Base-by-base conservation (phyloP, 1,284 basidiomycete genomes). In the Schizopora paradoxa region DNA sequence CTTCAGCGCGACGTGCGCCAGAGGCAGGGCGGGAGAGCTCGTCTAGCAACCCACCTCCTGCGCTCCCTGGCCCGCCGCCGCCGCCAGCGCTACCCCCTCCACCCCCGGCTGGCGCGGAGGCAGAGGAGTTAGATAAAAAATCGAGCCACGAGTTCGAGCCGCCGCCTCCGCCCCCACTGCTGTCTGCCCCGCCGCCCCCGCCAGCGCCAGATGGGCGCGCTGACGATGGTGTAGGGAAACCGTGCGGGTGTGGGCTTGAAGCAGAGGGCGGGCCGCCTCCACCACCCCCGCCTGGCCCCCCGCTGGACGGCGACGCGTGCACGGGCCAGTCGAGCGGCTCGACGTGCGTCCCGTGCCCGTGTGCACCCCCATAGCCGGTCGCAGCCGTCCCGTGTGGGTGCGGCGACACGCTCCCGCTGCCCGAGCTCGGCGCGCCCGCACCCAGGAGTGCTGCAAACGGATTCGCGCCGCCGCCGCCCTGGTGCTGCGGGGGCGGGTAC, bases 31-130 rank as follows among this genome's bases (percentile, higher is more conserved):
- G n/a, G 36, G 22, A 6, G 45, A 42, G 14, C 16, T 14, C 10
- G 29, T 21, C 29, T 26, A 14, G 14, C 45, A 19, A 14, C 28
- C 28, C 14, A 0, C 58, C 72, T 3, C 56, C 64, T 2, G 68
- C 70, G 0, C 66, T 69, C 2, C 60, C 69, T 2, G 82, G 79
- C 0, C 79, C 78, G 4, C 67, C 75, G 0, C 58, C 82, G 21
- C 78, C 79, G 2, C 58, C 65, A 6, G 62, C 68, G 2, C 55
- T 62, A 43, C 75, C 80, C 37, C 48, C 44, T 10, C 32, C 26
- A 18, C 39, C 49, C 36, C 39, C 29, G 7, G 49, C 39, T 34
- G 49, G 43, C 35, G 42, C 45, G 35, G 31, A 38, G 8, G 10
- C 28, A 31, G 28, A 8, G 14, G 28, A 8, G 11, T 14, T 35